Evolutionary conservation across 768 basidiomycete species (phyloP).

Genomic region (Trametes elegans): DNA sequence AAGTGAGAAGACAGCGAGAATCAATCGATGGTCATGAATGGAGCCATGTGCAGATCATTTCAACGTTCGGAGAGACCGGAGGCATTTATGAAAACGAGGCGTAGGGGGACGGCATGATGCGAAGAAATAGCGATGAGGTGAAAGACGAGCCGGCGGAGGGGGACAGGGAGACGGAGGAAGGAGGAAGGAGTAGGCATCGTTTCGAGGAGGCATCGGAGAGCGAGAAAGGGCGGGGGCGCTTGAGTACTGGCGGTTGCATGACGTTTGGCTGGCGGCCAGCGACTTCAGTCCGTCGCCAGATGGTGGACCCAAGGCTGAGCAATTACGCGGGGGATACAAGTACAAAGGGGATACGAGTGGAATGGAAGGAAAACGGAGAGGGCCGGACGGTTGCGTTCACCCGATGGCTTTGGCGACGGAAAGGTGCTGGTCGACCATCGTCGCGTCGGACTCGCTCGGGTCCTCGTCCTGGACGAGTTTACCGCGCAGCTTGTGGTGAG

Average conservation of each 20-base stretch:
- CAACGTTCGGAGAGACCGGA: constrained; percentile 8
- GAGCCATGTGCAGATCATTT: too few relatives aligned
- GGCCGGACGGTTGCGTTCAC: background rate
- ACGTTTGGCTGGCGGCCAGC: background rate
- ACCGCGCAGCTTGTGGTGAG: constrained; percentile 6
- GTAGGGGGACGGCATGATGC: constrained; percentile 1
- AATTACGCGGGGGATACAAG: background rate
- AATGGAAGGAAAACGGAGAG: background rate
- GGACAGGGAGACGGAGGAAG: background rate
- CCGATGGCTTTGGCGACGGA: background rate
- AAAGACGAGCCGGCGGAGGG: background rate
- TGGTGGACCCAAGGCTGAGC: background rate
- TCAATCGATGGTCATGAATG: background rate
- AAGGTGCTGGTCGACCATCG: constrained; percentile 13
- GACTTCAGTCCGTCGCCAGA: background rate
- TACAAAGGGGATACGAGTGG: background rate
- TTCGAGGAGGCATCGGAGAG: background rate
- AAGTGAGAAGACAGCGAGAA: background rate
- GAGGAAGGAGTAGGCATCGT: background rate
- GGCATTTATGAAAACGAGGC: too few relatives aligned
- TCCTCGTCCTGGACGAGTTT: background rate
- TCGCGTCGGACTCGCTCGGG: constrained; percentile 16
- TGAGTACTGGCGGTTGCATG: too few relatives aligned
- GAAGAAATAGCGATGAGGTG: background rate
- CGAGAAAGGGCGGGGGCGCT: background rate